A percentile compares a stretch with the other conserved stretches of the same genome.
Conservation (phyloP, 2,329 filamentous ascomycete genomes). For the Sarocladium oryzae region DNA sequence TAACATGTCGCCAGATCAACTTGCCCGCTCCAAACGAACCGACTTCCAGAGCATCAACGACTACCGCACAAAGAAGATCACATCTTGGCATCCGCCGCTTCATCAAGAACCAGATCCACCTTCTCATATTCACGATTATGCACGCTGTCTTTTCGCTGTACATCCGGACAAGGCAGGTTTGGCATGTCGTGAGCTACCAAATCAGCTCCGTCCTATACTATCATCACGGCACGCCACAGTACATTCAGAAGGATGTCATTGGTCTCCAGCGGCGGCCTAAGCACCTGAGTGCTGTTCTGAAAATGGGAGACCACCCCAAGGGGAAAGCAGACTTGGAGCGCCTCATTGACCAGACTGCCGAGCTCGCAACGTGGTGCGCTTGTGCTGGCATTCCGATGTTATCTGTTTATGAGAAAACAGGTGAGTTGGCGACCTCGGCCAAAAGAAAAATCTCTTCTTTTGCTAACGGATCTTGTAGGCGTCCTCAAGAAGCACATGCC, state of each 20-base stretch:
- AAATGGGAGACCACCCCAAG: constrained; percentile 62
- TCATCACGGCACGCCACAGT: constrained; percentile 89
- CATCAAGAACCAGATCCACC: constrained; percentile 55
- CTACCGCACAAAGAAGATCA: constrained; percentile 26
- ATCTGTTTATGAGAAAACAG: constrained; percentile 87
- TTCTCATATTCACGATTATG: constrained; percentile 61
- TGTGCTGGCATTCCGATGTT: constrained; percentile 81
- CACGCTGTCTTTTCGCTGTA: constrained; percentile 85
- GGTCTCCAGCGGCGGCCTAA: constrained; percentile 67
- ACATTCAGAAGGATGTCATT: constrained; percentile 82
- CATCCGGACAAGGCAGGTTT: constrained; percentile 72
- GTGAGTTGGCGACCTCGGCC: too few species aligned
- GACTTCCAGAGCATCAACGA: constrained; percentile 21
- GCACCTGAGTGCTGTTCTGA: constrained; percentile 82
- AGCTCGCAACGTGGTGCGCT: constrained; percentile 88
- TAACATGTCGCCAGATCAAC: constrained; percentile 25
- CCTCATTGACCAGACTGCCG: constrained; percentile 82
- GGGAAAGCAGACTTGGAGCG: constrained; percentile 71
- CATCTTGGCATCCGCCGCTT: constrained; percentile 55
- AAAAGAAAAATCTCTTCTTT: too few species aligned
- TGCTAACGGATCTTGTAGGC: constrained; percentile 46
- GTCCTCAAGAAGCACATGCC: constrained; percentile 83
- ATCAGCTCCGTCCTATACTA: constrained; percentile 81
- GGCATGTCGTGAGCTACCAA: constrained; percentile 71
- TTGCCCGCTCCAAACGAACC: constrained; percentile 28